A percentile compares a stretch with the other conserved stretches of the same genome.
Evolutionary conservation across 495 filamentous ascomycete genomes (phyloP).

Genomic region (Staphylotrichum longicolle): DNA sequence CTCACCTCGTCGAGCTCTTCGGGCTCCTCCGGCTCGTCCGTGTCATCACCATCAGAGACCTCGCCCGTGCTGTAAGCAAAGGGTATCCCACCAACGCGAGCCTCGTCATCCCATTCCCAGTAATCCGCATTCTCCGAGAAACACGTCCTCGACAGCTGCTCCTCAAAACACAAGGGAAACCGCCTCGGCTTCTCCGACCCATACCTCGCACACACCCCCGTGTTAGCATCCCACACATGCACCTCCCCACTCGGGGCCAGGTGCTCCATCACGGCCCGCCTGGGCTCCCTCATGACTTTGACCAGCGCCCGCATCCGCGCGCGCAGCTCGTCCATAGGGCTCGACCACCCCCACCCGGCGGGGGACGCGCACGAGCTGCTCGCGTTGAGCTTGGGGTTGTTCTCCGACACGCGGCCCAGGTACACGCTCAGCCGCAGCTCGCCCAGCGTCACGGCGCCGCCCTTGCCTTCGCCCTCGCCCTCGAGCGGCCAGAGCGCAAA

Average conservation of each 20-base stretch:
- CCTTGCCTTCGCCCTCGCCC: not conserved
- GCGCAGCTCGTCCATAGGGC: conserved; percentile 20
- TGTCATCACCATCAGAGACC: not conserved
- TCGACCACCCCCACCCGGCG: conserved; percentile 8
- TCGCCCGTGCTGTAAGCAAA: not conserved
- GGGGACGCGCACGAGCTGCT: not conserved
- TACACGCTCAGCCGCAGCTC: conserved; percentile 21
- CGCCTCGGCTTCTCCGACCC: conserved; percentile 5
- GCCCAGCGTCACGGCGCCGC: conserved; percentile 8
- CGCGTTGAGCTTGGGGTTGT: conserved; percentile 30
- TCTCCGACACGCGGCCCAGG: conserved; percentile 20
- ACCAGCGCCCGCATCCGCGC: conserved; percentile 12
- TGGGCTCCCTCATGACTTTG: conserved; percentile 13
- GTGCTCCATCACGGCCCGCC: conserved; percentile 23
- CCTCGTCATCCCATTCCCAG: not conserved
- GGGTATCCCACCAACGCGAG: not conserved
- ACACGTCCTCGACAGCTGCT: not conserved
- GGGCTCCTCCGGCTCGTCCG: not conserved
- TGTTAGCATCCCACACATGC: conserved; percentile 24
- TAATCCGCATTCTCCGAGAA: not conserved
- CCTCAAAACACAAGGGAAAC: conserved; percentile 3
- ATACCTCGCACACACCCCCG: conserved; percentile 16
- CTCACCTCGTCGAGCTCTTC: not conserved
- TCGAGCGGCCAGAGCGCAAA: conserved; percentile 8
- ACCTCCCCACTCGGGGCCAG: conserved; percentile 22